Evolutionary conservation across 768 basidiomycete genomes (phyloP).

Genomic region (Phallus indusiatus): DNA sequence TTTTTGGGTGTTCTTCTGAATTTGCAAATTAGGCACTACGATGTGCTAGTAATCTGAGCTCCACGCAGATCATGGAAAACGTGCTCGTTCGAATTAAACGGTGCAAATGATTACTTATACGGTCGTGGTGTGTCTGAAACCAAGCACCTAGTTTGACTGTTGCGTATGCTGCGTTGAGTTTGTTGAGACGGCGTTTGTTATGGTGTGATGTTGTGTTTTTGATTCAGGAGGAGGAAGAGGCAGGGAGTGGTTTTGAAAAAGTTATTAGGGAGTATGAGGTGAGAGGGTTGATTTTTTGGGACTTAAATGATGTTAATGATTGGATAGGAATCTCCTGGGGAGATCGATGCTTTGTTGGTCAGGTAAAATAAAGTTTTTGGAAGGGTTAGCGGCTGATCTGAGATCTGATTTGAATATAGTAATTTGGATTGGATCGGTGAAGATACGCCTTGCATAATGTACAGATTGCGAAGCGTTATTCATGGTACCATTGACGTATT

Average conservation of each 20-base stretch:
- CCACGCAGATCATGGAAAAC: slow-evolving; percentile 66
- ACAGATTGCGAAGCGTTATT: slow-evolving; percentile 89
- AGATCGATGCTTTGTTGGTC: slow-evolving; percentile 85
- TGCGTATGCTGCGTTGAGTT: too few species aligned
- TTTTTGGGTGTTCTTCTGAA: too few species aligned
- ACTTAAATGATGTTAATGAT: too few species aligned
- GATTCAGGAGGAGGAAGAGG: slow-evolving; percentile 95
- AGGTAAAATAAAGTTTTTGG: slow-evolving; percentile 36
- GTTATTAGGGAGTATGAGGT: slow-evolving; percentile 72
- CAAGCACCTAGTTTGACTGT: slow-evolving; percentile 92
- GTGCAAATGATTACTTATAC: slow-evolving; percentile 82
- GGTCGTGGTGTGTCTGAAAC: slow-evolving; percentile 94
- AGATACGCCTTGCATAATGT: slow-evolving; percentile 86
- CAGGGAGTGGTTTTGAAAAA: slow-evolving; percentile 88
- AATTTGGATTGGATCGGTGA: slow-evolving; percentile 98
- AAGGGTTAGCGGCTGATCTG: too few species aligned
- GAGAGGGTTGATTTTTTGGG: too few species aligned
- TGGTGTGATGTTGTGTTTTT: slow-evolving; percentile 83
- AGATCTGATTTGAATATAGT: slow-evolving; percentile 26
- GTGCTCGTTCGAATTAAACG: too few species aligned
- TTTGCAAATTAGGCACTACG: slow-evolving; percentile 92
- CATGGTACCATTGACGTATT: slow-evolving; percentile 75
- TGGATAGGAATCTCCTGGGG: slow-evolving; percentile 69
- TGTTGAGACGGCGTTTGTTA: too few species aligned
- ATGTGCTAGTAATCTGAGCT: slow-evolving; percentile 90